phyloP scores from a whole-genome alignment of 805 yeast species.

The Teunomyces lycoperdinae region DNA sequence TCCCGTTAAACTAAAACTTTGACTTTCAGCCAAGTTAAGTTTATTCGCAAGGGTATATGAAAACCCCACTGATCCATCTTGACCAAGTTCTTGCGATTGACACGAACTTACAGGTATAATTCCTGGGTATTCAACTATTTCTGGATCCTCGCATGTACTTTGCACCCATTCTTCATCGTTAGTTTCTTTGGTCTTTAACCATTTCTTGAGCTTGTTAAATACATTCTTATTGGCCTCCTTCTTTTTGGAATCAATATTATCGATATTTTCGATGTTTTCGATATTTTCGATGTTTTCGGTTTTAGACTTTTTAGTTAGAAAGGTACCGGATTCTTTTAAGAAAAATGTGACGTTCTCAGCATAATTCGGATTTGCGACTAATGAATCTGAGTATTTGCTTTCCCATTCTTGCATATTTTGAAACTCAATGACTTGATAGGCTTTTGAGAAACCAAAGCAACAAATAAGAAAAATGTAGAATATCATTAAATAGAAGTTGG shows the following conservation, averaged over 20 bases:
- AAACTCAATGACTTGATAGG: neutral
- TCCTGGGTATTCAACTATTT: constrained; percentile 7
- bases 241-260: neutral
- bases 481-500: neutral
- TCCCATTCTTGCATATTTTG: constrained; percentile 1
- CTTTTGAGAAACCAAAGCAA: neutral
- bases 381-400: neutral
- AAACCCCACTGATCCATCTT: constrained; percentile 9
- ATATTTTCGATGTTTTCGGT: neutral
- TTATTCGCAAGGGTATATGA: neutral
- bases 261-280: neutral
- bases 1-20: neutral
- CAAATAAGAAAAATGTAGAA: neutral
- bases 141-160: constrained; percentile 5
- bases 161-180: constrained; percentile 7
- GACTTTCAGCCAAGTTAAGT: neutral
- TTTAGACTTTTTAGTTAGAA: neutral
- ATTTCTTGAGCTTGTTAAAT: neutral
- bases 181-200: neutral
- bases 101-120: constrained; percentile 10
- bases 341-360: constrained; percentile 1
- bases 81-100: constrained; percentile 10
- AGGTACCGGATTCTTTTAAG: constrained; percentile 4
- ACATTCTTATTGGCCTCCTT: neutral
- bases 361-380: neutral